These are phyloP conservation scores for Sarocladiaceae sp. DNA, from an alignment of 2,329 filamentous ascomycete genomes.

Conservation along the genomic window DNA sequence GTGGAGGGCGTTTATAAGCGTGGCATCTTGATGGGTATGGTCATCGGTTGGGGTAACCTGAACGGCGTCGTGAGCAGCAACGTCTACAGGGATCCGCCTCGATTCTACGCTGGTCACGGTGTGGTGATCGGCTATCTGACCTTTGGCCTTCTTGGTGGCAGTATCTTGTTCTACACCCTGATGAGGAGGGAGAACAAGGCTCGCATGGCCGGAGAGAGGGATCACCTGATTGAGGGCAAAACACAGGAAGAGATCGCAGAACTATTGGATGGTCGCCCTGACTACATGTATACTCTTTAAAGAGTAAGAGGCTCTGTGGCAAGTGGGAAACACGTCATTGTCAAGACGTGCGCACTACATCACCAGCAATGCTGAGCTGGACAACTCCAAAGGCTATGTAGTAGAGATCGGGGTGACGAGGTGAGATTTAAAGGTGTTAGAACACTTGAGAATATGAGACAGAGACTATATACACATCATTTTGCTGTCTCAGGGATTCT, in stretches of 20 bases:
- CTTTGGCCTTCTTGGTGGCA: conserved; percentile 58
- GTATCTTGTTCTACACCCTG: conserved; percentile 52
- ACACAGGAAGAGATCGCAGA: conserved; percentile 46
- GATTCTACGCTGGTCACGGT: conserved; percentile 46
- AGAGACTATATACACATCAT: too few relatives aligned
- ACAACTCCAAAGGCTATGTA: too few relatives aligned
- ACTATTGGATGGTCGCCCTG: conserved; percentile 46
- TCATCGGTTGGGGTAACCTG: conserved; percentile 63
- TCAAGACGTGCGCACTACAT: too few relatives aligned
- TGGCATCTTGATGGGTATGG: conserved; percentile 49
- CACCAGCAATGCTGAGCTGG: too few relatives aligned
- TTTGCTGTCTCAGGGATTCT: too few relatives aligned
- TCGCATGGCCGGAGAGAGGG: conserved; percentile 47
- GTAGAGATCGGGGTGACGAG: too few relatives aligned
- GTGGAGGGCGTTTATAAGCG: conserved; percentile 49
- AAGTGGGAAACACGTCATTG: too few relatives aligned
- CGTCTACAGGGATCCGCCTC: conserved; percentile 45
- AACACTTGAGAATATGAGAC: too few relatives aligned
- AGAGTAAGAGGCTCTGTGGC: too few relatives aligned
- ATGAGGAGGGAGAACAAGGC: conserved; percentile 55
- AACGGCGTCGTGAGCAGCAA: conserved; percentile 60
- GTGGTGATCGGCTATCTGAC: conserved; percentile 58
- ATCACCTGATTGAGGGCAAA: conserved; percentile 50
- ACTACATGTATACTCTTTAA: conserved; percentile 28
- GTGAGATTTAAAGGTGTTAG: too few relatives aligned